A percentile compares a stretch with the other conserved stretches of the same genome.
Evolutionary conservation across 2,329 filamentous ascomycete species (phyloP).

Genomic region (Ophiostoma ulmi): DNA sequence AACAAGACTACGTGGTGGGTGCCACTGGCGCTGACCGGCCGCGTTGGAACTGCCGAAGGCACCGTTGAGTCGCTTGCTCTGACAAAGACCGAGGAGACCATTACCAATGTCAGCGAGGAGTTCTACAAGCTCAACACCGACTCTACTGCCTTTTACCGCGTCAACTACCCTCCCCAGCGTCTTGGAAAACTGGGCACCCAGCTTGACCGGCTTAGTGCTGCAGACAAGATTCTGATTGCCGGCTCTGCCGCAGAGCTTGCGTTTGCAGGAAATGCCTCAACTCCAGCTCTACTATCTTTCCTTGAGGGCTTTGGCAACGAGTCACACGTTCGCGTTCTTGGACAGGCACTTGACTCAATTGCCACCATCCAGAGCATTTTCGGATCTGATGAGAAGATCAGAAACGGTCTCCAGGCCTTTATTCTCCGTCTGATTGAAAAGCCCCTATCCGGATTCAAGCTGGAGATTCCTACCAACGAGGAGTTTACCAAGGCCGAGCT

Average conservation of each 20-base stretch:
- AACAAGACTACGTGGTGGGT: constrained; percentile 95
- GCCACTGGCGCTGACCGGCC: constrained; percentile 78
- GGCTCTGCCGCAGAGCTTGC: constrained; percentile 87
- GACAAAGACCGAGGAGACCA: constrained; percentile 68
- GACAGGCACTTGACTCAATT: constrained; percentile 73
- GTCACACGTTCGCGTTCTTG: constrained; percentile 82
- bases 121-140: constrained; percentile 95
- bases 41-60: constrained; percentile 51
- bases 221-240: constrained; percentile 90
- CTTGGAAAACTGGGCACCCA: constrained; percentile 74
- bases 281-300: constrained; percentile 74
- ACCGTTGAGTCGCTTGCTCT: constrained; percentile 60
- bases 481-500: constrained; percentile 78
- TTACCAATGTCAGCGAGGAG: constrained; percentile 65
- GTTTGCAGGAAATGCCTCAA: constrained; percentile 77
- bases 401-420: constrained; percentile 70
- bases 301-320: constrained; percentile 79
- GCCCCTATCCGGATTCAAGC: constrained; percentile 74
- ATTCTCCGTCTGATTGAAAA: constrained; percentile 69
- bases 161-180: constrained; percentile 83
- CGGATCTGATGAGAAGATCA: constrained; percentile 65
- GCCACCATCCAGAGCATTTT: constrained; percentile 79
- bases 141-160: constrained; percentile 83
- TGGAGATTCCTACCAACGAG: constrained; percentile 73
- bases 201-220: constrained; percentile 67